Evolutionary conservation across 2,329 filamentous ascomycete species (phyloP).

Genomic region (Rhinocladiella similis): DNA sequence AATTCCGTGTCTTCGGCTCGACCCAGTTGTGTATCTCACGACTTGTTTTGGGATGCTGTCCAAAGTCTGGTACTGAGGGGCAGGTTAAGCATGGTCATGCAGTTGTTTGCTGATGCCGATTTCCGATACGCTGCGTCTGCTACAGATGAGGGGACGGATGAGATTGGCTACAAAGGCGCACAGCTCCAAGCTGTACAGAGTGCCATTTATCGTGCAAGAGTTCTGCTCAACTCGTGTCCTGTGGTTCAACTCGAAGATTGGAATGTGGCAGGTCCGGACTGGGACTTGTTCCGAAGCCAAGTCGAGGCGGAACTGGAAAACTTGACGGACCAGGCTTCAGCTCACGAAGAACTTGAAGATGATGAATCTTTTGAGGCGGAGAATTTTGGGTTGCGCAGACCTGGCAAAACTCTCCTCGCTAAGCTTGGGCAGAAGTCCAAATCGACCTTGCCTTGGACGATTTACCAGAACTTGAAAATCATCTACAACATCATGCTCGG

Average conservation of each 20-base stretch:
- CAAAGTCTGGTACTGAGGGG: conserved; percentile 74
- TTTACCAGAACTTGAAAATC: conserved; percentile 80
- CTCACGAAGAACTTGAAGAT: conserved; percentile 55
- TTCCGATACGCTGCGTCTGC: conserved; percentile 73
- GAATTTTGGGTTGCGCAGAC: conserved; percentile 44
- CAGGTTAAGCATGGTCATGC: conserved; percentile 65
- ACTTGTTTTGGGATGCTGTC: conserved; percentile 83
- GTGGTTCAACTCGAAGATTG: conserved; percentile 65
- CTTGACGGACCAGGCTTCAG: conserved; percentile 77
- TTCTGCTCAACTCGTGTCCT: conserved; percentile 73
- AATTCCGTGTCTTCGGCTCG: conserved; percentile 62
- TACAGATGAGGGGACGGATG: conserved; percentile 61
- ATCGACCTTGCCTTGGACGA: conserved; percentile 36
- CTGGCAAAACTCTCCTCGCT: conserved; percentile 14
- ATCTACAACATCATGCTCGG: conserved; percentile 82
- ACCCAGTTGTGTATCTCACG: conserved; percentile 74
- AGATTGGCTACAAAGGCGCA: conserved; percentile 69
- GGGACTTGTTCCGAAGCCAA: conserved; percentile 79
- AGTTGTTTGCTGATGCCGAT: conserved; percentile 70
- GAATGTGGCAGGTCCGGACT: conserved; percentile 79
- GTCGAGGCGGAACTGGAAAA: conserved; percentile 68
- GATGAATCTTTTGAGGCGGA: conserved; percentile 48
- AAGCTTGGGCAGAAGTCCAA: conserved; percentile 17
- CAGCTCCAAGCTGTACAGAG: conserved; percentile 77
- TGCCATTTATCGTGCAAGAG: conserved; percentile 67